Base-by-base conservation (phyloP, 2,329 filamentous ascomycete species). In the Aspergillus sp. region DNA sequence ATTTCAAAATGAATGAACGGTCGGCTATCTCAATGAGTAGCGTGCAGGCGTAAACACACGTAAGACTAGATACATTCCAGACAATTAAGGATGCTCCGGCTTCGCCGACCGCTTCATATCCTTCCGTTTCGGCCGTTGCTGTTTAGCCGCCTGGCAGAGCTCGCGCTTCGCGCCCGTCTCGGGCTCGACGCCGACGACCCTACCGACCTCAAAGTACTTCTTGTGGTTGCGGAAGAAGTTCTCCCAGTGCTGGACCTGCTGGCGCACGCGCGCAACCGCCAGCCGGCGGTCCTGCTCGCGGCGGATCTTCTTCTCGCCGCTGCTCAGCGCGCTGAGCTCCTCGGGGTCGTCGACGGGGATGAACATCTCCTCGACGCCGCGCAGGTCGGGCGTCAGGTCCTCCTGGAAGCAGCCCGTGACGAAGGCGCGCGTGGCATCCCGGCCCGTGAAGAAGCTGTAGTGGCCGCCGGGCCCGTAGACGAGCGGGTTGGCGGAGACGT, bases 401-500 rank as follows among this genome's bases (percentile, higher is more conserved):
- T 91, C 87, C 36, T 83, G 77, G 76, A 99, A 99, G 72, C 94
- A 99, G 16, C 90, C 91, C 2, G 94, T 97, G 9, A 99, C 86
- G 72, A 91, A 99, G 17, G 87, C 91, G 45, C 94, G 87, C 13
- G 88, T 85, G 31, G 93, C 92, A 73, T 99, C 94, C 57, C 81
- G 81, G 55, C 93, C 94, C 0, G 91, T 84, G 71, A 99, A 96
- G 75, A 88, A 87, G 65, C 86, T 81, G 78, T 99, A 99, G 34
- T 85, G 85, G 4, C 92, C 94, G 23, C 91, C 91, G 0, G 92
- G 87, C 0, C 89, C 89, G 76, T 94, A 94, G 54, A 75, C 71
- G 17, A 78, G 53, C 64, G 79, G 76, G 34, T 78, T 79, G 6
- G 78, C 76, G 42, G 77, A 79, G 41, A 87, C 84, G 64, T 87